Conservation (phyloP, 192 early-diverging fungal species). For the Coemansia sp. region DNA sequence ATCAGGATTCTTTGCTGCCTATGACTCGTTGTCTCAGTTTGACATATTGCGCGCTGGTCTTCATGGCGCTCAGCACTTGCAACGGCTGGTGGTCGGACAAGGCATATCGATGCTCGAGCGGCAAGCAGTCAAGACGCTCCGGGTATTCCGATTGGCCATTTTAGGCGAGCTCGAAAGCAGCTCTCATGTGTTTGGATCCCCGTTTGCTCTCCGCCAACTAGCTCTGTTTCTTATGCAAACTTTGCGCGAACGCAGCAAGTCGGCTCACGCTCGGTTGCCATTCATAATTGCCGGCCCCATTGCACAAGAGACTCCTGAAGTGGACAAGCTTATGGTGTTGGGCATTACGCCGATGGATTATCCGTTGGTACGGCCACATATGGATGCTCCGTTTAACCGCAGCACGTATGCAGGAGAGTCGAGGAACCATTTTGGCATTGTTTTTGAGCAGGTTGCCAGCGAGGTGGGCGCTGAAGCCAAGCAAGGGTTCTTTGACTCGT, state of each 20-base stretch:
- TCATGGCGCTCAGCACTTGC: constrained; percentile 70
- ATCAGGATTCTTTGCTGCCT: constrained; percentile 82
- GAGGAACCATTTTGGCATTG: constrained; percentile 67
- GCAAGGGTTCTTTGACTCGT: constrained; percentile 83
- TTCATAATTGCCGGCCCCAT: constrained; percentile 78
- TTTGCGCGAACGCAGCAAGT: constrained; percentile 29
- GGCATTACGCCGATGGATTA: constrained; percentile 59
- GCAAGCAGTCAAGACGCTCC: constrained; percentile 69
- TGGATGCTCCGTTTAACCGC: constrained; percentile 43
- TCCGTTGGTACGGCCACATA: constrained; percentile 53
- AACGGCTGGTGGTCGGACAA: constrained; percentile 73
- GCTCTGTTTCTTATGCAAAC: constrained; percentile 82
- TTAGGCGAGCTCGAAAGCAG: constrained; percentile 57
- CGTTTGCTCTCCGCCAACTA: constrained; percentile 70
- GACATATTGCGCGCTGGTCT: constrained; percentile 60
- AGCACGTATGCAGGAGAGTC: constrained; percentile 56
- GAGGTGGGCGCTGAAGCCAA: constrained; percentile 63
- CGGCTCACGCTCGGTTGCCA: constrained; percentile 55
- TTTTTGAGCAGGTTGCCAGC: constrained; percentile 76
- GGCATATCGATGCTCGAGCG: constrained; percentile 80
- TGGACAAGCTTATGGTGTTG: constrained; percentile 66
- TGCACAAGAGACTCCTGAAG: constrained; percentile 30
- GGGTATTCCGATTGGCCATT: constrained; percentile 72
- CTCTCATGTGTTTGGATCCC: constrained; percentile 55
- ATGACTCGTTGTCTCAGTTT: constrained; percentile 69